A percentile compares a stretch with the other conserved stretches of the same genome.
Conservation (phyloP, 805 yeast species). For the Cephaloascus albidus region DNA sequence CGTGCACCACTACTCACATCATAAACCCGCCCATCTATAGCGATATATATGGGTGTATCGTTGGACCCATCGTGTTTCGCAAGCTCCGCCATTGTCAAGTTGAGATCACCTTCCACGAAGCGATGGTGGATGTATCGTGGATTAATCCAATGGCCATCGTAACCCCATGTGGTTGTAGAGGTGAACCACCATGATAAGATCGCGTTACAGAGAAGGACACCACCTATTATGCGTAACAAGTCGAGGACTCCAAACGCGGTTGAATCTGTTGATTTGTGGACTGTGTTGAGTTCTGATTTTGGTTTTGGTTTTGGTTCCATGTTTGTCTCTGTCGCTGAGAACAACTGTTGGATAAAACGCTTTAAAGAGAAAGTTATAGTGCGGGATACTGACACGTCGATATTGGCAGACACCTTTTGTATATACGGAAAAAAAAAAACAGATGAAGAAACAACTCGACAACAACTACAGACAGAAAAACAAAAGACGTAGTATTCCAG, state of each 20-base stretch:
- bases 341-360: too few relatives aligned
- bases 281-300: background rate
- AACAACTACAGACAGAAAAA: too few relatives aligned
- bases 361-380: too few relatives aligned
- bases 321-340: too few relatives aligned
- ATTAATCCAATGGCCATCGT: constrained; percentile 39
- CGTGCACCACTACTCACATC: constrained; percentile 46
- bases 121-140: constrained; percentile 25
- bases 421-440: too few relatives aligned
- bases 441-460: too few relatives aligned
- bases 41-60: constrained; percentile 45
- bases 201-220: constrained; percentile 36
- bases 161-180: constrained; percentile 51
- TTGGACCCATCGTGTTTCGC: constrained; percentile 43
- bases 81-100: constrained; percentile 36
- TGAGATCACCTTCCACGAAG: constrained; percentile 7
- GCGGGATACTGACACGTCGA: too few relatives aligned
- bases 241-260: constrained; percentile 24
- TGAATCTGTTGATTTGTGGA: background rate
- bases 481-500: too few relatives aligned
- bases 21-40: constrained; percentile 49
- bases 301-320: background rate
- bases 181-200: constrained; percentile 51
- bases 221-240: constrained; percentile 31
- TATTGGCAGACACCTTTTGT: too few relatives aligned